Conservation (phyloP, 805 yeast species). For the Cyberlindnera xylosilytica region DNA sequence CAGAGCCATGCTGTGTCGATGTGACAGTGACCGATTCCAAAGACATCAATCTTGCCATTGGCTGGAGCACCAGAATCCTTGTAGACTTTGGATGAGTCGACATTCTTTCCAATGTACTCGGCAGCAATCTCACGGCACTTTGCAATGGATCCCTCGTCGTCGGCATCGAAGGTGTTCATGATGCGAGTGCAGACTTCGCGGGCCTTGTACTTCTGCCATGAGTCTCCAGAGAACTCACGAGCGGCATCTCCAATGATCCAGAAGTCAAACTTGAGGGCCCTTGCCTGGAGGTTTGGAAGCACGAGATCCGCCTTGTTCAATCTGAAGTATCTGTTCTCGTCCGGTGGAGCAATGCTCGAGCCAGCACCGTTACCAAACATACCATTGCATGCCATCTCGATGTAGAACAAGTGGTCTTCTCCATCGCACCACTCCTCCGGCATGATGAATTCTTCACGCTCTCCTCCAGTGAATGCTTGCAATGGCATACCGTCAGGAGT, state of each 20-base stretch:
- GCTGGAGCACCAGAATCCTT: slow-evolving; percentile 34
- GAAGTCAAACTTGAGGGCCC: slow-evolving; percentile 74
- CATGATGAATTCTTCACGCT: slow-evolving; percentile 68
- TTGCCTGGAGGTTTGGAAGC: slow-evolving; percentile 76
- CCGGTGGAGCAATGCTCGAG: slow-evolving; percentile 62
- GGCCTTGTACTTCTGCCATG: slow-evolving; percentile 84
- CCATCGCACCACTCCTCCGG: slow-evolving; percentile 55
- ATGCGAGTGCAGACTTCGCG: slow-evolving; percentile 75
- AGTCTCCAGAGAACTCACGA: slow-evolving; percentile 69
- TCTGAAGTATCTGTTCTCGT: slow-evolving; percentile 67
- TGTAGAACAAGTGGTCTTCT: slow-evolving; percentile 61
- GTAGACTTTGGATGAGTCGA: slow-evolving; percentile 65
- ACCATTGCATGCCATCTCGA: slow-evolving; percentile 92
- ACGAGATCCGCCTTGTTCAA: slow-evolving; percentile 72
- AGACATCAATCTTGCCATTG: slow-evolving; percentile 52
- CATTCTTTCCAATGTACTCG: slow-evolving; percentile 59
- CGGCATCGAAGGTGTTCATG: slow-evolving; percentile 78
- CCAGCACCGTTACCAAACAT: slow-evolving; percentile 81
- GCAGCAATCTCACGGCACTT: slow-evolving; percentile 66
- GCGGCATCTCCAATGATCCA: slow-evolving; percentile 91
- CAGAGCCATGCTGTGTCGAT: slow-evolving; percentile 98
- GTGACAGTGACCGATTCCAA: slow-evolving; percentile 91
- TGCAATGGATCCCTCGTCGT: slow-evolving; percentile 52
- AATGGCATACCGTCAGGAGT: slow-evolving; percentile 60
- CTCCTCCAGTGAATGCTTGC: slow-evolving; percentile 86